Evolutionary conservation across 768 basidiomycete species (phyloP), one percentile per base, ranked within the genome.

Genomic region (Amanita rimosa): DNA sequence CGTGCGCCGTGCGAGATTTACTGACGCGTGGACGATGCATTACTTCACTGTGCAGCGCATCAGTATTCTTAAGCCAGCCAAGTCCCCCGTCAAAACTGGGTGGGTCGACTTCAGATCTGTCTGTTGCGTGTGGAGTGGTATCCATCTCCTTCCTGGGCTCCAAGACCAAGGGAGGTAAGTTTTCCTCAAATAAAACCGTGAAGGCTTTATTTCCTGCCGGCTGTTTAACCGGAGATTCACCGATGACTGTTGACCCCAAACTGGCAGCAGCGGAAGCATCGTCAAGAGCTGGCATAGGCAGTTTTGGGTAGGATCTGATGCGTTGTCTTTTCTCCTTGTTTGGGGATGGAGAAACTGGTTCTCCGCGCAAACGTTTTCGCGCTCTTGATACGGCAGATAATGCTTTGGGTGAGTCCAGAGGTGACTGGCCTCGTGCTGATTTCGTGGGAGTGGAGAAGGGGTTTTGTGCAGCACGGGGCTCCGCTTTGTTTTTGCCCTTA

Each of bases 271-370:
- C 66, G 50, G 67, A 68, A 5, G 64, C 66, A 33, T 65, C 64
- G 34, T 65, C 64, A 48, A 22, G 19, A 4, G 67, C 51, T 39
- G 70, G 56, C 52, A 74, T 67, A 14, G 70, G 60, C 36, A 72
- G 61, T 27, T 56, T 55, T 7, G 62, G 61, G 16, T 72, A 71
- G 4, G 74, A 67, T 33, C 61, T 59, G 45, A 78, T 59, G 36
- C 83, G 83, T 59, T 73, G 73, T 51, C 82, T 75, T 61, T 88
- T 89, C 58, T 78, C 78, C 61, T 87, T 88, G 58, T 73, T 77
- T 3, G 87, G 87, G 14, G 87, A 86, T 3, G 87, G 87, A 0
- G 87, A 89, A 2, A 90, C 85, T 0, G 81, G 81, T 58, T 90
- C 87, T 22, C 87, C 87, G 27, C 87, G 78, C 14, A 90, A 71